Evolutionary conservation across 2,329 filamentous ascomycete species (phyloP), one percentile per base, ranked within the genome.

Genomic region (Monosporascus cannonballus): DNA sequence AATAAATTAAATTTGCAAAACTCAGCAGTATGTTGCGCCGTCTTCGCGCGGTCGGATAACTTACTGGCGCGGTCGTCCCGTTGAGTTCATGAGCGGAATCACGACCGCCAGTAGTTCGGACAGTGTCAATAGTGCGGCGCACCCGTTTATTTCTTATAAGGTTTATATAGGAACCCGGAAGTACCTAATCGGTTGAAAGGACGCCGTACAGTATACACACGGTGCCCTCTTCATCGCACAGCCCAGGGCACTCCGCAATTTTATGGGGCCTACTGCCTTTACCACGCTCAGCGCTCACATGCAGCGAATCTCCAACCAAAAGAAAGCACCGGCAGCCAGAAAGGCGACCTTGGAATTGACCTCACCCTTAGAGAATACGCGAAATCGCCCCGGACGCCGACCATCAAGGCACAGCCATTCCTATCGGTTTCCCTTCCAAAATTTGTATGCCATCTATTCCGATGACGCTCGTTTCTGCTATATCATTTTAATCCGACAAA

Each of bases 341-440:
- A 20, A 18, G 39, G 22, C 39, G 24, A 30, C 42, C 42, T 48
- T 39, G 47, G 30, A 48, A 37, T 48, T 70, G 77, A 82, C 78
- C 73, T 82, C 79, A 80, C 71, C 73, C 74, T 74, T 76, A 69
- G 71, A 72, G 72, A 71, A 71, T 71, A 77, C 72, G 73, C 71
- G 69, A 75, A 78, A 78, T 74, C 68, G 64, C 67, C 66, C 68
- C 67, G 59, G 68, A 70, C 71, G 65, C 70, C 71, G 76, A 69
- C 71, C 78, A 83, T 83, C 80, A 71, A 71, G 67, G 64, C 72
- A 69, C 64, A 69, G 64, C 69, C 75, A 73, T 67, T 63, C 56
- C 69, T 69, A 73, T 73, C 65, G 59, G 55, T 58, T 64, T 68
- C 60, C 65, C 64, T 66, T 62, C 63, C 59, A 75, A 75, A 76